Percentiles rank a stretch among this genome's conserved stretches.
Conservation (phyloP, 1,284 basidiomycete species). For the Ustanciosporium gigantosporum region DNA sequence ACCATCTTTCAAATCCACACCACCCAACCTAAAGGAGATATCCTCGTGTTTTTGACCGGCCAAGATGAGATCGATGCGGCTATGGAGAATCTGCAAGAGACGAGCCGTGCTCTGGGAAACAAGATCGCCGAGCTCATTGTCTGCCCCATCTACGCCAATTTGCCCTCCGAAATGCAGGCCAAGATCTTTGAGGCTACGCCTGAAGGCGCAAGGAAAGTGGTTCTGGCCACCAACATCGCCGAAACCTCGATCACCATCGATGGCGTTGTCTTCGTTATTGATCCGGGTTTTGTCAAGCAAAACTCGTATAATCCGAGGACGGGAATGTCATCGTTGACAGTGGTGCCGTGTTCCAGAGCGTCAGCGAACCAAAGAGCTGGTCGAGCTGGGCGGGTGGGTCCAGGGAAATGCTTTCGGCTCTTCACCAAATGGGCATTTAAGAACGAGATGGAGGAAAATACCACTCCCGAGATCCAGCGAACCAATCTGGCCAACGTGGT, state of each 20-base stretch:
- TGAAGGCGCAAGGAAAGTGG: constrained; percentile 86
- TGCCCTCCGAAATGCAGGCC: constrained; percentile 97
- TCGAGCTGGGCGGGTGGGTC: constrained; percentile 92
- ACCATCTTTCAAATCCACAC: constrained; percentile 99
- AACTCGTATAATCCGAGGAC: constrained; percentile 60
- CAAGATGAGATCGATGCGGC: constrained; percentile 99
- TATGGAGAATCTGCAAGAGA: constrained; percentile 88
- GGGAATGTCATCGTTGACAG: constrained; percentile 57
- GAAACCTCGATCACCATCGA: constrained; percentile 61
- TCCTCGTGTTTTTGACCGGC: constrained; percentile 95
- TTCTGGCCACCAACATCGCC: constrained; percentile 97
- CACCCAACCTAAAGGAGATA: constrained; percentile 96
- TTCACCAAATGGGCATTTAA: constrained; percentile 71
- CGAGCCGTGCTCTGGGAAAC: constrained; percentile 88
- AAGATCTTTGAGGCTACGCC: constrained; percentile 99
- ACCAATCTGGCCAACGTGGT: constrained; percentile 67
- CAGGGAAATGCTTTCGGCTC: constrained; percentile 92
- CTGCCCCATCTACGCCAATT: constrained; percentile 96
- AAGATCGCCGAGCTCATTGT: constrained; percentile 92
- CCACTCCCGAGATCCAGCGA: constrained; percentile 68
- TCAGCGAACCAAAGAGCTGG: constrained; percentile 96
- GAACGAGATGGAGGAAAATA: constrained; percentile 69
- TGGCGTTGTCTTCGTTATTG: constrained; percentile 60
- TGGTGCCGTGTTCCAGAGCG: constrained; percentile 77
- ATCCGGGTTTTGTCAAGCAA: constrained; percentile 61